These are phyloP conservation scores for Candida gorgasii DNA, from an alignment of 805 yeast genomes.

Conservation along the genomic window DNA sequence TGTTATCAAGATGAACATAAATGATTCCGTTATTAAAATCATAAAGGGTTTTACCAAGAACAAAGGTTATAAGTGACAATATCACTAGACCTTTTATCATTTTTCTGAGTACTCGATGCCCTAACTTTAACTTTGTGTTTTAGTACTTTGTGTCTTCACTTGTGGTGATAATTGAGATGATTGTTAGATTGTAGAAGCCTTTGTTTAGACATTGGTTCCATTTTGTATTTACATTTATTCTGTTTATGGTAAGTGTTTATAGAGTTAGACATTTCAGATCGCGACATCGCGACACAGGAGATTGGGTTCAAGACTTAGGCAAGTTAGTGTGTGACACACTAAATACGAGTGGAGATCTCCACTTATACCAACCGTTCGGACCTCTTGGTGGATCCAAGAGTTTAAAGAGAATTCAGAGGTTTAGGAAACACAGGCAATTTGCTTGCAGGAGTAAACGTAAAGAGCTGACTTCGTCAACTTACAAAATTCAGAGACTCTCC, in stretches of 20 bases:
- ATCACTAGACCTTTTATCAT: slow-evolving; percentile 1
- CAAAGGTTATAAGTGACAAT: slow-evolving; percentile 12
- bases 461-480: no score
- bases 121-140: background rate
- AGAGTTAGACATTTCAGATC: background rate
- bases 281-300: no score
- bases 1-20: slow-evolving; percentile 36
- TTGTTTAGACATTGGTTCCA: background rate
- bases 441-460: no score
- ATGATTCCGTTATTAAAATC: slow-evolving; percentile 33
- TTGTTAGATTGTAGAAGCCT: background rate
- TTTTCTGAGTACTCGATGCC: no score
- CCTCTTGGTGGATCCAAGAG: no score
- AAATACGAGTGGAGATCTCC: slow-evolving; percentile 1
- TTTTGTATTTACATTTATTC: background rate
- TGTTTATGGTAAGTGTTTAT: slow-evolving; percentile 1
- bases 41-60: slow-evolving; percentile 26
- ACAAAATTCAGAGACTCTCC: no score
- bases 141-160: background rate
- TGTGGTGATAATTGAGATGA: background rate
- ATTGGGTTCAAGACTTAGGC: background rate
- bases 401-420: no score
- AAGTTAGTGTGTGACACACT: background rate
- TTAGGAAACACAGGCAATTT: no score
- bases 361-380: no score